phyloP scores from a whole-genome alignment of 1,139 yeast species.

The Saccharomyces hybrid region DNA sequence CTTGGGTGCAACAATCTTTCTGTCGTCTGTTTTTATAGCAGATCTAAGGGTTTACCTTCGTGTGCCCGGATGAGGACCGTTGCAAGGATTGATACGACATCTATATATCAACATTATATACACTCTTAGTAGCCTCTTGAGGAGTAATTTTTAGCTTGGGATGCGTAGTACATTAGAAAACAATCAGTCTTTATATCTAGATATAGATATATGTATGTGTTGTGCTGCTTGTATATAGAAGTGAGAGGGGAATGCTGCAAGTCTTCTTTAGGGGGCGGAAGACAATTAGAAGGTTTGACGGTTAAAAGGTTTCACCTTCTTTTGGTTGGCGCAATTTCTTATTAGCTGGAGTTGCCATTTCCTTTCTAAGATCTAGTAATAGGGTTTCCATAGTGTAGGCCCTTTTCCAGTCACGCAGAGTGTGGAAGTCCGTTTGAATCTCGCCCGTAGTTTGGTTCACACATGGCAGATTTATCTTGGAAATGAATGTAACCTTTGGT shows the following conservation, averaged over 20 bases:
- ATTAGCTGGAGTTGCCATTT: constrained; percentile 78
- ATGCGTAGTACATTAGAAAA: not conserved
- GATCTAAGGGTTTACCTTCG: constrained; percentile 74
- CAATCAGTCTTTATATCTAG: not conserved
- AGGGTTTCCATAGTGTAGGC: constrained; percentile 86
- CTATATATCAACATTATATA: constrained; percentile 8
- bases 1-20: constrained; percentile 82
- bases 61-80: constrained; percentile 73
- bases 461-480: constrained; percentile 85
- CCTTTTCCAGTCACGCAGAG: constrained; percentile 79
- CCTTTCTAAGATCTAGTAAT: constrained; percentile 75
- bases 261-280: not conserved
- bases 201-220: not conserved
- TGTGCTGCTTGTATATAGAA: not conserved
- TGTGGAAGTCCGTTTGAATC: constrained; percentile 57
- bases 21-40: constrained; percentile 36
- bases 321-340: constrained; percentile 84
- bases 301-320: constrained; percentile 67
- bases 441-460: constrained; percentile 62
- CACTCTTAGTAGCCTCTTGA: not conserved
- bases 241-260: not conserved
- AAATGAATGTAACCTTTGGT: constrained; percentile 69
- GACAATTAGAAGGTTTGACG: constrained; percentile 48
- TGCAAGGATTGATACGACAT: constrained; percentile 74
- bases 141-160: not conserved